Base-by-base conservation (phyloP, 176 grass and related monocot species). In the Bothriochloa decipiens region DNA sequence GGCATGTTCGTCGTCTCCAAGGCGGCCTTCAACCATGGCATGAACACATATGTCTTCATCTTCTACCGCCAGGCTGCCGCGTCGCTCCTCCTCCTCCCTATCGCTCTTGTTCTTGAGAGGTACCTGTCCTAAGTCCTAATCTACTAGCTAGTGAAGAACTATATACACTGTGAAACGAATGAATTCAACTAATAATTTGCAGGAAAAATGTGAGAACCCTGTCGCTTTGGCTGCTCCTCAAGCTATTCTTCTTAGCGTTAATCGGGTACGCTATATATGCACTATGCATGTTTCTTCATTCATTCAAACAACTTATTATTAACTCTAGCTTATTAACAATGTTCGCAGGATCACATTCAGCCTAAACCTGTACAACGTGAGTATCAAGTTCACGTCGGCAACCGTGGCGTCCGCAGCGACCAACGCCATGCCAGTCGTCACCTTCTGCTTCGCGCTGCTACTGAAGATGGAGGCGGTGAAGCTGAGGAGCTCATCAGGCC, bases 1-100 rank as follows among this genome's bases (percentile, higher is more conserved):
- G 89, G 89, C 13, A 84, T 92, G 82, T 90, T 91, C 61, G 73
- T 94, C 29, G 33, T 92, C 27, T 87, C 88, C 11, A 97, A 94
- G 80, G 91, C 90, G 0, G 89, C 90, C 2, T 92, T 94, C 36
- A 65, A 94, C 74, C 35, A 64, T 4, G 94, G 91, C 20, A 35
- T 90, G n/a, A 97, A 78, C 83, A 91, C 94, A 25, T 86, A 42
- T 29, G 89, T 97, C 71, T 93, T 97, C 84, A 79, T 97, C 87
- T 91, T 93, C 89, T 97, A 97, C 70, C 89, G 94, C 11, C 91
- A 93, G 84, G 91, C 84, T 0, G 49, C 65, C 6, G 94, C 89
- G 18, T 65, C 87, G 4, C 25, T 91, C 3, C 43, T 93, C 9
- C 32, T 93, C 26, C 74, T 88, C 15, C 94, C 94, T 3, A 15